These are phyloP conservation scores for Firmiana major DNA, from an alignment of 345 rosid genomes.

Conservation along the genomic window DNA sequence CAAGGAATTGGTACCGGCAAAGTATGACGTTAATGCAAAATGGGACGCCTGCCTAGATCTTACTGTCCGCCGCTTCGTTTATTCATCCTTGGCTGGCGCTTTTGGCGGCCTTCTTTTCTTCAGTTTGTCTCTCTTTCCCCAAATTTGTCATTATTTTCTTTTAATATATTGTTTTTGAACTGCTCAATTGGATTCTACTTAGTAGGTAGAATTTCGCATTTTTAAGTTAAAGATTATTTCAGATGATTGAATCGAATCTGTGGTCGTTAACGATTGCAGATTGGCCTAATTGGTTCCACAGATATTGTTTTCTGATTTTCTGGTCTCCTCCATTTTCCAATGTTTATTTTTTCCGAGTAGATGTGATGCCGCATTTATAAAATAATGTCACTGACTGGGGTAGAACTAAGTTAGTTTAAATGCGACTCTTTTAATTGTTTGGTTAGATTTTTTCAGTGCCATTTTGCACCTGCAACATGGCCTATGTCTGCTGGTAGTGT, in stretches of 20 bases:
- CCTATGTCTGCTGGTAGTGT: background rate
- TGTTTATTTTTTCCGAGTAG: background rate
- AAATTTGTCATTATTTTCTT: background rate
- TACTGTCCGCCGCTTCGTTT: slow-evolving; percentile 71
- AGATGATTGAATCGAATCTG: background rate
- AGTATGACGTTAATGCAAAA: slow-evolving; percentile 62
- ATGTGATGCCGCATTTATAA: background rate
- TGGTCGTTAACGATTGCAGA: background rate
- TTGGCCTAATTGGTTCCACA: background rate
- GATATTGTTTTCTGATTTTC: background rate
- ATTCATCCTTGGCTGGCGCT: slow-evolving; percentile 80
- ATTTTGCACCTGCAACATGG: background rate
- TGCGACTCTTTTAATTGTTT: background rate
- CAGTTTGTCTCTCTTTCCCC: slow-evolving; percentile 42
- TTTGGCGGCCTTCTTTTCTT: slow-evolving; percentile 81
- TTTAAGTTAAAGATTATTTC: background rate
- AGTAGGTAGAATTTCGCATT: background rate
- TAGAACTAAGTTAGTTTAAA: background rate
- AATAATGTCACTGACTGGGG: background rate
- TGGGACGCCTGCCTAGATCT: slow-evolving; percentile 95
- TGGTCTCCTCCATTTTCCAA: background rate
- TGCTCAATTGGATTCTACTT: background rate
- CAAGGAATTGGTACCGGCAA: slow-evolving; percentile 29
- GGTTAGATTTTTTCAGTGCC: background rate
- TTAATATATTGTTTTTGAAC: background rate